Evolutionary conservation across 2,329 filamentous ascomycete genomes (phyloP).

Genomic region (Pseudogymnoascus sp.): DNA sequence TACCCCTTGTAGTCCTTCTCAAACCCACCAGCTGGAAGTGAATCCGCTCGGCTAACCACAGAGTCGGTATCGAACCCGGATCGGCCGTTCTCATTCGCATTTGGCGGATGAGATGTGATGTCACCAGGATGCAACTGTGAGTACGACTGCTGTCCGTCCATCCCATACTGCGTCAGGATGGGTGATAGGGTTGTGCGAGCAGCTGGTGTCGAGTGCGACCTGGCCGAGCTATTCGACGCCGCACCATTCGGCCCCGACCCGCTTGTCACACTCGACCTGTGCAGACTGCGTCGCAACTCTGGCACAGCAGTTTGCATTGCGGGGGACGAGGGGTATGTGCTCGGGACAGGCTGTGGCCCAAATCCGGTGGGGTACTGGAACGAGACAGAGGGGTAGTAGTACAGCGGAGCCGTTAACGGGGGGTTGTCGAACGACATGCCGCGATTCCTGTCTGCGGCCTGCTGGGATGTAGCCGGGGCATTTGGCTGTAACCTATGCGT

Average conservation of each 20-base stretch:
- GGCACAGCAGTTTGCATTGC: constrained; percentile 36
- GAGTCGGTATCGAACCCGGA: neutral
- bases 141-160: neutral
- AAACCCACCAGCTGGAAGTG: constrained; percentile 16
- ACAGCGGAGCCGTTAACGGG: constrained; percentile 50
- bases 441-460: constrained; percentile 42
- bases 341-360: constrained; percentile 42
- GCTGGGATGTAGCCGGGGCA: constrained; percentile 29
- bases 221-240: constrained; percentile 45
- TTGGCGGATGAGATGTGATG: neutral
- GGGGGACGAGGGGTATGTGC: constrained; percentile 49
- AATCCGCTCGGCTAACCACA: neutral
- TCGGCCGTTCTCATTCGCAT: neutral
- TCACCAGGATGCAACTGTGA: constrained; percentile 21
- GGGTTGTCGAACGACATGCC: constrained; percentile 57
- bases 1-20: constrained; percentile 29
- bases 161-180: neutral
- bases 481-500: constrained; percentile 28
- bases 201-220: constrained; percentile 60
- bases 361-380: constrained; percentile 35
- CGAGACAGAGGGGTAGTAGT: constrained; percentile 36
- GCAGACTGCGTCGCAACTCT: constrained; percentile 50
- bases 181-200: constrained; percentile 26
- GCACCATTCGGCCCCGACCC: constrained; percentile 36
- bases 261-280: constrained; percentile 43